Conservation (phyloP, 352 stramenopile genomes). For the Peronospora farinosa region DNA sequence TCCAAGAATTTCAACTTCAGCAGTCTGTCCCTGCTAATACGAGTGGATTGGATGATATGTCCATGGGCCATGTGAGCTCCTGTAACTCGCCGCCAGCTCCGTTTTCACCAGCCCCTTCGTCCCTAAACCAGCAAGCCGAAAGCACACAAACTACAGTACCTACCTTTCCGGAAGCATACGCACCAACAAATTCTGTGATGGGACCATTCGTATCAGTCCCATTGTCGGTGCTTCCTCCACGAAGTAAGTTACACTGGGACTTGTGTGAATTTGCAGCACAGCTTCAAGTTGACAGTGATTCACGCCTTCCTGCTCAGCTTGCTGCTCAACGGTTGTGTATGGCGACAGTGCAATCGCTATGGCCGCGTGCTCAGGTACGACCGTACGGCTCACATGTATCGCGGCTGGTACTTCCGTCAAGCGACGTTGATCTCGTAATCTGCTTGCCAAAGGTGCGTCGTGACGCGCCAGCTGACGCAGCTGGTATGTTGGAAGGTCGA, state of each 20-base stretch:
- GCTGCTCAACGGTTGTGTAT: constrained; percentile 71
- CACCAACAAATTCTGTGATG: constrained; percentile 45
- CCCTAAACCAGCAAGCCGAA: constrained; percentile 21
- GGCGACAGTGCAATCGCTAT: constrained; percentile 83
- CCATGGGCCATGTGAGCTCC: constrained; percentile 25
- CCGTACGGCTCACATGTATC: constrained; percentile 96
- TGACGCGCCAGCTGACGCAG: constrained; percentile 91
- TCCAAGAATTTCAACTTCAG: constrained; percentile 39
- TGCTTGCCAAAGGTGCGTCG: constrained; percentile 95
- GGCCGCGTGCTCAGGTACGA: constrained; percentile 93
- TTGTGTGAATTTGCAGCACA: constrained; percentile 82
- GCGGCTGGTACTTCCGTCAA: constrained; percentile 91
- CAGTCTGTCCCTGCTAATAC: constrained; percentile 17
- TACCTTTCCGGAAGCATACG: constrained; percentile 38
- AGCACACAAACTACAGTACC: constrained; percentile 20
- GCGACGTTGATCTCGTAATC: constrained; percentile 96
- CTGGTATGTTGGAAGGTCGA: constrained; percentile 93
- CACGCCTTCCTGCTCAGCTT: constrained; percentile 62
- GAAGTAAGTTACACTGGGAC: constrained; percentile 84
- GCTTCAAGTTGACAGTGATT: constrained; percentile 67
- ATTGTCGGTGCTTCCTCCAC: constrained; percentile 73
- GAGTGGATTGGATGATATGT: constrained; percentile 19
- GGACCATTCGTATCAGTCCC: constrained; percentile 80
- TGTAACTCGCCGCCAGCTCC: constrained; percentile 24
- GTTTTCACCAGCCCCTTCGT: constrained; percentile 36